A percentile compares a stretch with the other conserved stretches of the same genome.
Conservation (phyloP, 1,284 basidiomycete species). For the Coniophora puteana region DNA sequence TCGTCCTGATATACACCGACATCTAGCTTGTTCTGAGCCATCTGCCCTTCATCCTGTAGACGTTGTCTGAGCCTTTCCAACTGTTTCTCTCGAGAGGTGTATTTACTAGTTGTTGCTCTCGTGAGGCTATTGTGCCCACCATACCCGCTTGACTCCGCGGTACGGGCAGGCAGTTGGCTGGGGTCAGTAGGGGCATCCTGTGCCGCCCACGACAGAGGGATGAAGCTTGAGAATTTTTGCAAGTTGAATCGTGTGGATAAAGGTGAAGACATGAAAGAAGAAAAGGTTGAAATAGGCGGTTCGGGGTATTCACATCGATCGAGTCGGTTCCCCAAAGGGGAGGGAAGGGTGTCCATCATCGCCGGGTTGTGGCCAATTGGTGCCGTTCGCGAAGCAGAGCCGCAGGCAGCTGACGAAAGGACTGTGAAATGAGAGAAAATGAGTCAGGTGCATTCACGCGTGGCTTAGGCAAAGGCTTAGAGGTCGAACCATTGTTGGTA, state of each 20-base stretch:
- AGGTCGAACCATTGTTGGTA: constrained; percentile 52
- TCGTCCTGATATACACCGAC: no score
- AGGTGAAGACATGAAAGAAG: constrained; percentile 48
- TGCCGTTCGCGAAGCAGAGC: no score
- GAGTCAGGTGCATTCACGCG: constrained; percentile 53
- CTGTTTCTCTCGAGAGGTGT: constrained; percentile 60
- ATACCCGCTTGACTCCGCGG: constrained; percentile 15
- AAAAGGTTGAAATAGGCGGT: constrained; percentile 31
- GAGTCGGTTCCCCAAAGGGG: constrained; percentile 4
- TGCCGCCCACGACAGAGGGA: constrained; percentile 46
- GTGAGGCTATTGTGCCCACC: constrained; percentile 10
- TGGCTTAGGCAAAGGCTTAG: constrained; percentile 40
- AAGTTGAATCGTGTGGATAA: constrained; percentile 43
- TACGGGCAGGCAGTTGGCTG: constrained; percentile 15
- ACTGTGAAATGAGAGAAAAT: constrained; percentile 37
- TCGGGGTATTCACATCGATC: constrained; percentile 21
- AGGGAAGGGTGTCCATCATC: constrained; percentile 4
- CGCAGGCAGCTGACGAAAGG: no score
- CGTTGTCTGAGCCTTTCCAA: constrained; percentile 53
- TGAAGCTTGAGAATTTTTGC: constrained; percentile 51
- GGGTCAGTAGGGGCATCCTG: constrained; percentile 24
- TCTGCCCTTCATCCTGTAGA: constrained; percentile 46
- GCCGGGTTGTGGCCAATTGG: constrained; percentile 4
- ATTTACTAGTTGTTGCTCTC: constrained; percentile 30
- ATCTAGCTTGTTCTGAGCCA: no score